Conservation (phyloP, 2,329 filamentous ascomycete species). For the Colletotrichum sp. region DNA sequence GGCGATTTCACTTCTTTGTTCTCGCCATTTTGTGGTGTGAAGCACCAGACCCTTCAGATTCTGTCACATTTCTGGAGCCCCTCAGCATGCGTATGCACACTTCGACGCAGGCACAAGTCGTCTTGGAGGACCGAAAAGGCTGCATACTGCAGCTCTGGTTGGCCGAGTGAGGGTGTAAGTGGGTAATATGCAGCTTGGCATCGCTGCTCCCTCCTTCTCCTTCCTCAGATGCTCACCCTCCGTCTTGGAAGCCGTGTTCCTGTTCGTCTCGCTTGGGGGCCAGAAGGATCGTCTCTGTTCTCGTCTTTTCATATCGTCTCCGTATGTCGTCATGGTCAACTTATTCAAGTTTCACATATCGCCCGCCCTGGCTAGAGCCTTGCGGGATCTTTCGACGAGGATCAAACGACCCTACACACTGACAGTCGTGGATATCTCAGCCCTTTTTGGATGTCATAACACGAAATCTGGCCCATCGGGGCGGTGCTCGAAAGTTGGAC, state of each 20-base stretch:
- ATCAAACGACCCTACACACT: background rate
- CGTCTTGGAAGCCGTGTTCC: background rate
- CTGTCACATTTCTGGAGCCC: background rate
- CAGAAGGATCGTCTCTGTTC: background rate
- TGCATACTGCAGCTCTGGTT: background rate
- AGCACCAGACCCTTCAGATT: background rate
- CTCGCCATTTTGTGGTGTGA: background rate
- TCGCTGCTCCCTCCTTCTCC: background rate
- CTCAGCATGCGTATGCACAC: background rate
- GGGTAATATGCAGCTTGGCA: conserved; percentile 9
- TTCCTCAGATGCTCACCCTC: background rate
- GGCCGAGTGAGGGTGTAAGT: background rate
- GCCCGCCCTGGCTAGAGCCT: background rate
- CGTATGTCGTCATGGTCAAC: background rate
- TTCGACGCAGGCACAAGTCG: conserved; percentile 12
- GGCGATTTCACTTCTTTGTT: background rate
- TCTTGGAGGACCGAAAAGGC: background rate
- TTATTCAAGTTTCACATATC: background rate
- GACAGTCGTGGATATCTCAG: background rate
- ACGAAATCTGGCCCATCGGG: background rate
- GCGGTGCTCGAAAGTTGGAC: background rate
- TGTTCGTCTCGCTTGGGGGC: background rate
- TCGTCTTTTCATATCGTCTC: background rate
- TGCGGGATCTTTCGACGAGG: background rate
- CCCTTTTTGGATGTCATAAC: background rate